Evolutionary conservation across 345 rosid species (phyloP), one percentile per base, ranked within the genome.

Genomic region (Pelargonium nanum): DNA sequence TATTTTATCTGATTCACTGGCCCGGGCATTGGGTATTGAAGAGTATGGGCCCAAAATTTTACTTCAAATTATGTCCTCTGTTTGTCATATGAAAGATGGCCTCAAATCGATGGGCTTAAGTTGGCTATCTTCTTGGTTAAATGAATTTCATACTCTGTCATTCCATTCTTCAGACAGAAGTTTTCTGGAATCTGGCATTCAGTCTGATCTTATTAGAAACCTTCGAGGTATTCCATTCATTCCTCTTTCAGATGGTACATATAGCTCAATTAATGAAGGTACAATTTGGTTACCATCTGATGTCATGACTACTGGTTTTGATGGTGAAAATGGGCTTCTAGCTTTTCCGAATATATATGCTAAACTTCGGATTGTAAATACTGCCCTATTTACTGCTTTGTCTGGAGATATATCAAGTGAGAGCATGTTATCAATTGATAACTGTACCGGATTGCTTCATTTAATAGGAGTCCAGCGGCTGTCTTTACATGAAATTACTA

Each of bases 401-500:
- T 78, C 79, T 64, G 73, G 61, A 61, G 72, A 72, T 69, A 50
- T 34, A 22, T 68, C 77, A 24, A 58, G 60, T 32, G 53, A 65
- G 71, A 78, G 74, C 40, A 56, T 63, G 25, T 51, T 69, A 57
- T 53, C 55, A 25, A 76, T 40, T 19, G 82, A 82, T 58, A 85
- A 83, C 72, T 70, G 75, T 24, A 68, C 71, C 30, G 68, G 75
- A 70, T 82, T 89, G 84, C 91, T 92, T 65, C 80, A 66, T 63
- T 77, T 61, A 69, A 68, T 83, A 62, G 98, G 98, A 48, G 81
- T 85, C 54, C 95, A 84, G 64, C 81, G 75, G 72, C 75, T 92
- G 61, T 85, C 98, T 68, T 80, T 93, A 19, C 98, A 92, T 83
- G 98, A 89, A 67, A 87, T 92, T 67, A 65, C 83, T 53, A 89